Conservation (phyloP, 192 early-diverging fungal species). For the Gamsiella multidivaricata region DNA sequence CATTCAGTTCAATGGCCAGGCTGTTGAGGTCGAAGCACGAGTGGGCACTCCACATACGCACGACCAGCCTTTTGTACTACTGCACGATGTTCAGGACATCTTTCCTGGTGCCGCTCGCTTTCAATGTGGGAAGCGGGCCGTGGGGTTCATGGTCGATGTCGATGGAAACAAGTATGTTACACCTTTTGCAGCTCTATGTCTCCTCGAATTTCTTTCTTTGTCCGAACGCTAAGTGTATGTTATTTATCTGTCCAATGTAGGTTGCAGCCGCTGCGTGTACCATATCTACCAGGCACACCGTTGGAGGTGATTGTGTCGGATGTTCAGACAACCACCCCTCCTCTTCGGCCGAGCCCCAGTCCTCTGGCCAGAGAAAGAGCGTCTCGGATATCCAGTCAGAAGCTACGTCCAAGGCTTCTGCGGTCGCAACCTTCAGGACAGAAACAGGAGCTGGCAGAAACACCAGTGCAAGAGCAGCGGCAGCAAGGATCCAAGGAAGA, state of each 20-base stretch:
- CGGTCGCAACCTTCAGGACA: too few relatives aligned
- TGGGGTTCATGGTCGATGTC: constrained; percentile 8
- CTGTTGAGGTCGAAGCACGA: not conserved
- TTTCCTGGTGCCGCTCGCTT: not conserved
- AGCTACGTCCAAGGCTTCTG: too few relatives aligned
- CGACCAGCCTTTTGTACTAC: not conserved
- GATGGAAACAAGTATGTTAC: constrained; percentile 1
- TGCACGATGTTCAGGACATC: constrained; percentile 1
- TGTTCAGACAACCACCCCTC: not conserved
- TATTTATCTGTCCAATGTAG: not conserved
- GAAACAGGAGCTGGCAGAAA: too few relatives aligned
- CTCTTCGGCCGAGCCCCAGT: too few relatives aligned
- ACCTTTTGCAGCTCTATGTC: too few relatives aligned
- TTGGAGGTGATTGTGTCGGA: not conserved
- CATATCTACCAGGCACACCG: not conserved
- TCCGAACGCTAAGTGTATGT: not conserved
- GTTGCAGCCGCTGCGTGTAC: constrained; percentile 6
- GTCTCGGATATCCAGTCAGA: too few relatives aligned
- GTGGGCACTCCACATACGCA: constrained; percentile 1
- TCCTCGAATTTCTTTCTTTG: too few relatives aligned
- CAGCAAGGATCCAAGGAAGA: too few relatives aligned
- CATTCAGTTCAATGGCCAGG: not conserved
- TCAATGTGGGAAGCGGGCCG: not conserved
- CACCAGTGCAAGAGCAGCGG: constrained; percentile 6
- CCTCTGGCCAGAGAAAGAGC: too few relatives aligned